These are phyloP conservation scores for Mortierella sp. DNA, from an alignment of 371 early-diverging fungal species.

Conservation along the genomic window DNA sequence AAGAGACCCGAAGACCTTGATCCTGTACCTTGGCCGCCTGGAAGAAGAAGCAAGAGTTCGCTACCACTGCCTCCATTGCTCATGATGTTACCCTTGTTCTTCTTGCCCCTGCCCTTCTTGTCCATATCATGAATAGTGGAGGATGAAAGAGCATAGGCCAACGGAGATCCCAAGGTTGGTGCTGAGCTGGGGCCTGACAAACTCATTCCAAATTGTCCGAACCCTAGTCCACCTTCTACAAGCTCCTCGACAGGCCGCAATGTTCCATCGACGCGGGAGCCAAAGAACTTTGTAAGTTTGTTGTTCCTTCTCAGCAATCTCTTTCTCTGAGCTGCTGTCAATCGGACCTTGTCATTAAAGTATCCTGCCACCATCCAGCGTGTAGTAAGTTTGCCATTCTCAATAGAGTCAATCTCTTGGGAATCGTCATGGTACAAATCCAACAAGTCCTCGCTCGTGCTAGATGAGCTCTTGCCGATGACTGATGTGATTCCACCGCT, in stretches of 20 bases:
- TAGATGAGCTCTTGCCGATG: constrained; percentile 8
- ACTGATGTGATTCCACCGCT: constrained; percentile 7
- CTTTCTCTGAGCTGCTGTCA: constrained; percentile 50
- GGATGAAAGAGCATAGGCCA: constrained; percentile 45
- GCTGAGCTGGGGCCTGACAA: constrained; percentile 2
- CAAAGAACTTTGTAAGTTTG: constrained; percentile 56
- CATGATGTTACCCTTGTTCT: constrained; percentile 9
- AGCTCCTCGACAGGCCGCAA: constrained; percentile 40
- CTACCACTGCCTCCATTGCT: neutral
- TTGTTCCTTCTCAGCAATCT: constrained; percentile 48
- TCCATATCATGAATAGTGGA: constrained; percentile 41
- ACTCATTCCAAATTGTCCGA: constrained; percentile 1
- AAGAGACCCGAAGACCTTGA: constrained; percentile 9
- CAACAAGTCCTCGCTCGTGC: constrained; percentile 13
- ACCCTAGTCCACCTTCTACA: constrained; percentile 7
- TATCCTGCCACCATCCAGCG: constrained; percentile 59
- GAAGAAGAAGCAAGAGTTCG: neutral
- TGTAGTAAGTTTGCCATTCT: constrained; percentile 33
- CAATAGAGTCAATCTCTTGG: constrained; percentile 26
- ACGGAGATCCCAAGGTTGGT: constrained; percentile 17
- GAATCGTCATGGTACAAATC: constrained; percentile 18
- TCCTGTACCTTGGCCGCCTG: neutral
- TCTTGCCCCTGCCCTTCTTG: constrained; percentile 20
- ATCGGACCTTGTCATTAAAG: constrained; percentile 49
- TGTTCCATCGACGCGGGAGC: constrained; percentile 52